A percentile compares a stretch with the other conserved stretches of the same genome.
Conservation (phyloP, 176 grass and related monocot genomes). For the Paspalum vaginatum region DNA sequence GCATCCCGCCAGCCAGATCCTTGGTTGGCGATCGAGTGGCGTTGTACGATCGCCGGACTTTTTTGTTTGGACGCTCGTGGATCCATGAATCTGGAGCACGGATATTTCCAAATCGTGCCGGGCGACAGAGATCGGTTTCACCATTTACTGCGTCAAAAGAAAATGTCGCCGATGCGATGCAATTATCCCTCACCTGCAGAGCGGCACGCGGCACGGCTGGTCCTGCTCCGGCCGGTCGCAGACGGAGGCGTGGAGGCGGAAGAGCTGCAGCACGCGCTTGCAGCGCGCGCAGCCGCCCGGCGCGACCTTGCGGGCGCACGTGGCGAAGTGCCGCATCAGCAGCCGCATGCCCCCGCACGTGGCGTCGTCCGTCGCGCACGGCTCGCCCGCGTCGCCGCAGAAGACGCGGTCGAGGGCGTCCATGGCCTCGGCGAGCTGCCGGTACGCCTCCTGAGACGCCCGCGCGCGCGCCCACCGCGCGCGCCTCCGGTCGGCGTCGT, state of each 20-base stretch:
- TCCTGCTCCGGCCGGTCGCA: conserved; percentile 48
- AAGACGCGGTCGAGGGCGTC: conserved; percentile 63
- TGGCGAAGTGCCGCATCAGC: conserved; percentile 65
- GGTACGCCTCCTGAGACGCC: conserved; percentile 51
- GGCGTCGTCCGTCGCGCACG: not conserved
- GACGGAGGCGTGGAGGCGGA: conserved; percentile 73
- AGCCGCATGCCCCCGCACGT: conserved; percentile 62
- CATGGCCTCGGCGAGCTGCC: conserved; percentile 69
- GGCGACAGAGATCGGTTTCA: not conserved
- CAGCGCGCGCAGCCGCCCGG: conserved; percentile 66
- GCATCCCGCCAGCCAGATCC: conserved; percentile 45
- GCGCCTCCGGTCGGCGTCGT: conserved; percentile 52
- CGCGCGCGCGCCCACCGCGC: conserved; percentile 54
- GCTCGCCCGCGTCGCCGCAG: not conserved
- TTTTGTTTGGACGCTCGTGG: not conserved
- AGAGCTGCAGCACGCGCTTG: conserved; percentile 76
- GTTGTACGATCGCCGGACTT: conserved; percentile 2
- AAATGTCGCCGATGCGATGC: not conserved
- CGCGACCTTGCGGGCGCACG: conserved; percentile 50
- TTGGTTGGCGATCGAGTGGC: not conserved
- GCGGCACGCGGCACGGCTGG: conserved; percentile 60
- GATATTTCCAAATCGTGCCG: not conserved
- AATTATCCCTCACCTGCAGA: conserved; percentile 66
- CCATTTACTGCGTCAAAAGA: not conserved
- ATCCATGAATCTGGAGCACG: not conserved